Evolutionary conservation across 2,329 filamentous ascomycete species (phyloP), one percentile per base, ranked within the genome.

Genomic region (Onygena corvina): DNA sequence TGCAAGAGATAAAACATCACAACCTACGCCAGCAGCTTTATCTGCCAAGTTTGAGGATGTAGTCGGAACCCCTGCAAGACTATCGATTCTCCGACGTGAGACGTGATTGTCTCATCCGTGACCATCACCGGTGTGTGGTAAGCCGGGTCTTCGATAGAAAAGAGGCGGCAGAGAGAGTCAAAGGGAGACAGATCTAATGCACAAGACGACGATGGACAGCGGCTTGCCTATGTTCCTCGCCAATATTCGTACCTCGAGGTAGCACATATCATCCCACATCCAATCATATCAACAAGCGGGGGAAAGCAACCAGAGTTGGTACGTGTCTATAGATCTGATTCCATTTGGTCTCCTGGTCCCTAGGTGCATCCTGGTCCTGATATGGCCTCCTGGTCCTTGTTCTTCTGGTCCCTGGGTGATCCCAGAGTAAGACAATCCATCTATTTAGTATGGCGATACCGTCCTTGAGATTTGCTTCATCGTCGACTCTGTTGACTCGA

Each of bases 201-300:
- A 52, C 31, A 52, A 49, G 53, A 57, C 42, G 54, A 56, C 50
- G 50, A 56, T 21, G 52, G 50, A 25, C 47, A 50, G 18, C 48
- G 25, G 18, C 42, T 54, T 8, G 44, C 20, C 16, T 30, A 55
- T 23, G 48, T 44, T 45, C 20, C 42, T 16, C 44, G 42, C 33
- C 35, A 30, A 30, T 52, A 50, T 49, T 21, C 50, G 29, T 20
- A 29, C 31, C 49, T 57, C 25, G 52, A 56, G 50, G 52, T 57
- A 35, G 55, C 55, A 47, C 52, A 55, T 54, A 57, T 57, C 35
- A 52, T 56, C 29, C 55, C 53, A 29, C 55, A 57, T 52, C 53
- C 53, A 42, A 48, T 57, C 18, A 56, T 56, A 52, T 53, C 48
- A 14, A 45, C 11, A 33, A 34, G 4, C 21, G 33, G 5, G 38